Conservation (phyloP, 805 yeast species). For the Spathaspora sp. region DNA sequence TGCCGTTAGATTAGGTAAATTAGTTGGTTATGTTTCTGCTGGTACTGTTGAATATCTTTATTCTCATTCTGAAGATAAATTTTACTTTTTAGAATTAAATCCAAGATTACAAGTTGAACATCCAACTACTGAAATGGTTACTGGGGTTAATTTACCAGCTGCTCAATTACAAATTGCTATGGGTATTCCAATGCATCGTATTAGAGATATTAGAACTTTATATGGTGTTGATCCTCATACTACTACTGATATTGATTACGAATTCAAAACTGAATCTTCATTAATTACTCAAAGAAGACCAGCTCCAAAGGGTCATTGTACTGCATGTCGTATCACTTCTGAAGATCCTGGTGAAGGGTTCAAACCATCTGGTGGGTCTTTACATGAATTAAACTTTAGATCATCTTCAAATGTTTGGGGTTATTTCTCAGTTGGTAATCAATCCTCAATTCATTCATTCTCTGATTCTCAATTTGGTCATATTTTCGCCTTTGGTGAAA, state of each 20-base stretch:
- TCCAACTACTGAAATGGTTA: constrained; percentile 99
- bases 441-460: constrained; percentile 95
- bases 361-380: constrained; percentile 96
- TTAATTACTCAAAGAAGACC: constrained; percentile 85
- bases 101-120: constrained; percentile 99
- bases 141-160: constrained; percentile 97
- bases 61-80: constrained; percentile 90
- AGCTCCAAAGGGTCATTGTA: constrained; percentile 95
- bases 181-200: constrained; percentile 98
- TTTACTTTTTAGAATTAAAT: constrained; percentile 93
- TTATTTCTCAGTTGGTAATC: constrained; percentile 94
- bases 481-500: constrained; percentile 98
- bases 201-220: constrained; percentile 84
- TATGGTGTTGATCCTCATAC: constrained; percentile 97
- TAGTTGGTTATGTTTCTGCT: constrained; percentile 98
- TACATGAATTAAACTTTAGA: constrained; percentile 94
- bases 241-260: constrained; percentile 85
- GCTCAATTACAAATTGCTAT: constrained; percentile 98
- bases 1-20: constrained; percentile 93
- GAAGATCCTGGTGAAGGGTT: constrained; percentile 99
- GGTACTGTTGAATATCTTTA: constrained; percentile 98
- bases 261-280: constrained; percentile 70
- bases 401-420: constrained; percentile 99
- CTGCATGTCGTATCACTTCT: constrained; percentile 98
- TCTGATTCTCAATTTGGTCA: constrained; percentile 99